These are phyloP conservation scores for Trichoderma sp. DNA, from an alignment of 2,329 filamentous ascomycete species.

Conservation along the genomic window DNA sequence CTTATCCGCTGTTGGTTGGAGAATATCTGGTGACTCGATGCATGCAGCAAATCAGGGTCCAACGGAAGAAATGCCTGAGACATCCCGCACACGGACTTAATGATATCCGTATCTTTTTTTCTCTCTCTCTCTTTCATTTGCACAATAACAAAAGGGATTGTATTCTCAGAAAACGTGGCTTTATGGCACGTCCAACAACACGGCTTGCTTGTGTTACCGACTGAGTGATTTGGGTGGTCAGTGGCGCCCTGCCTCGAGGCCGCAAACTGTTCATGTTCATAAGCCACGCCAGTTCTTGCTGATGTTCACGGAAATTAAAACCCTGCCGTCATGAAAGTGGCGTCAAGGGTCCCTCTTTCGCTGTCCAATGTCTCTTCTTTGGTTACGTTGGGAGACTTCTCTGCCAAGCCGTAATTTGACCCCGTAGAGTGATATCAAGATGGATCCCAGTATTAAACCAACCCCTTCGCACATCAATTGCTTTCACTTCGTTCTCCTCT, in stretches of 20 bases:
- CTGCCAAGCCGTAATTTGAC: background rate
- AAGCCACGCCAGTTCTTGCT: background rate
- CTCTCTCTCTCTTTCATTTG: background rate
- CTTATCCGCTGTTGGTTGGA: background rate
- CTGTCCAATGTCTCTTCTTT: background rate
- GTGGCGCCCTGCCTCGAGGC: background rate
- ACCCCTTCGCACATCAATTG: background rate
- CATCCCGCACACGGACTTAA: background rate
- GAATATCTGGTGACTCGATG: background rate
- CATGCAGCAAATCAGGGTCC: background rate
- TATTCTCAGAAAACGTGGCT: background rate
- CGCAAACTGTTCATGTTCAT: background rate
- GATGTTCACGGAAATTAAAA: background rate
- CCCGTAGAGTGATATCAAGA: background rate
- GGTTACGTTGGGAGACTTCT: background rate
- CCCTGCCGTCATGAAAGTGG: background rate
- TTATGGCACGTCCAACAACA: background rate
- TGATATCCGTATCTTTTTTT: background rate
- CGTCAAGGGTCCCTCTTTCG: background rate
- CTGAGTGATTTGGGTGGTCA: background rate
- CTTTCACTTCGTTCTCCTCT: background rate
- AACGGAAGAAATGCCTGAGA: background rate
- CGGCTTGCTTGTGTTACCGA: background rate
- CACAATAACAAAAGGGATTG: background rate
- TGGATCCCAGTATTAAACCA: background rate